A percentile compares a stretch with the other conserved stretches of the same genome.
phyloP scores from a whole-genome alignment of 768 basidiomycete species.

The Terana coerulea region DNA sequence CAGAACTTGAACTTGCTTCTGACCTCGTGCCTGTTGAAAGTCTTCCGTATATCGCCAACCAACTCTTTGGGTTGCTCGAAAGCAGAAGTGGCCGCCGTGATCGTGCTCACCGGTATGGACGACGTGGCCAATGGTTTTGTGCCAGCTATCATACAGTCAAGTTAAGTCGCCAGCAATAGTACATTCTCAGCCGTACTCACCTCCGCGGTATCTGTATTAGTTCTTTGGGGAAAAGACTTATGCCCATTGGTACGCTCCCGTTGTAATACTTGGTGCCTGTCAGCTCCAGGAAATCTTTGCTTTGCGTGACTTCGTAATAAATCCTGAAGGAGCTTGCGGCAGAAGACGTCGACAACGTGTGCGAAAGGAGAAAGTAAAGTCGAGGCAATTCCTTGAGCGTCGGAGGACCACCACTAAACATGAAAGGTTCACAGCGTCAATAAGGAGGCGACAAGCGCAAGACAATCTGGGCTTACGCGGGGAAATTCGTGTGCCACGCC shows the following conservation, averaged over 20 bases:
- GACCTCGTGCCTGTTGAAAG: conserved; percentile 17
- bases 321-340: conserved; percentile 53
- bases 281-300: not conserved
- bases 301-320: conserved; percentile 43
- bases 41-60: conserved; percentile 23
- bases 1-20: conserved; percentile 23
- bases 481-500: conserved; percentile 21
- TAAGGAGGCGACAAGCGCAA: too few relatives aligned
- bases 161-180: not conserved
- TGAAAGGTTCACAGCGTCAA: too few relatives aligned
- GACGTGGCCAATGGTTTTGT: conserved; percentile 19
- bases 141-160: too few relatives aligned
- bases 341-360: conserved; percentile 35
- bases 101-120: conserved; percentile 24
- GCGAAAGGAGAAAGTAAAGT: conserved; percentile 43
- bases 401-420: not conserved
- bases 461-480: not conserved
- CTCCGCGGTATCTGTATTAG: conserved; percentile 13
- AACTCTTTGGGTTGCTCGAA: conserved; percentile 24
- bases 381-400: not conserved
- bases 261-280: conserved; percentile 1
- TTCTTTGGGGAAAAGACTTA: conserved; percentile 30
- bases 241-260: conserved; percentile 23
- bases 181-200: conserved; percentile 14
- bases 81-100: conserved; percentile 29